Percentiles rank a stretch among this genome's conserved stretches.
Evolutionary conservation across 2,329 filamentous ascomycete genomes (phyloP).

Genomic region (Phoma sp.): DNA sequence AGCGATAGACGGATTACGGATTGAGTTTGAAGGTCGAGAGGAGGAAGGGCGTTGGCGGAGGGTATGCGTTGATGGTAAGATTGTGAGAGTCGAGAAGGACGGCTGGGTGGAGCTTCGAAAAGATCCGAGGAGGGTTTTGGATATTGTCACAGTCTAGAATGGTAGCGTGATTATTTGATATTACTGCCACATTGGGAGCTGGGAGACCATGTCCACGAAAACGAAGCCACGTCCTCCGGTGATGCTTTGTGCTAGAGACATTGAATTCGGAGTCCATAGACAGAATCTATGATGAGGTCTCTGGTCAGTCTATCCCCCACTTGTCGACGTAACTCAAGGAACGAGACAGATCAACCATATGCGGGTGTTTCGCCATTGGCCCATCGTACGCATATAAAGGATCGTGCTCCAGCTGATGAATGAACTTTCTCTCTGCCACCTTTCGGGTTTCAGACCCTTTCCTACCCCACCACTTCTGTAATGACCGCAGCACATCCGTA

Average conservation of each 20-base stretch:
- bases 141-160: constrained; percentile 33
- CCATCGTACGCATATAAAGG: constrained; percentile 1
- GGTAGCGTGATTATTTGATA: too few relatives aligned
- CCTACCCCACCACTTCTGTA: constrained; percentile 7
- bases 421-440: constrained; percentile 3
- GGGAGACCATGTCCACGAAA: too few relatives aligned
- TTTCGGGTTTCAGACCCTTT: constrained; percentile 1
- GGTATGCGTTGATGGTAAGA: constrained; percentile 90
- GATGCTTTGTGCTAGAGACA: too few relatives aligned
- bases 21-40: constrained; percentile 66
- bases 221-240: too few relatives aligned
- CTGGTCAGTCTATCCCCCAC: too few relatives aligned
- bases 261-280: too few relatives aligned
- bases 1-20: constrained; percentile 68
- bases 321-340: neutral
- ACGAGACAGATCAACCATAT: neutral
- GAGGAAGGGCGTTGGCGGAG: constrained; percentile 77
- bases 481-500: constrained; percentile 12
- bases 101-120: constrained; percentile 73
- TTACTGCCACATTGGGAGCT: too few relatives aligned
- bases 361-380: neutral
- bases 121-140: constrained; percentile 50
- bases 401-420: constrained; percentile 7
- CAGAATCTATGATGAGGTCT: too few relatives aligned
- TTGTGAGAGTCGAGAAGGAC: constrained; percentile 72